Evolutionary conservation across 169 alveolate genomes (phyloP).

Genomic region (Babesia ovis): DNA sequence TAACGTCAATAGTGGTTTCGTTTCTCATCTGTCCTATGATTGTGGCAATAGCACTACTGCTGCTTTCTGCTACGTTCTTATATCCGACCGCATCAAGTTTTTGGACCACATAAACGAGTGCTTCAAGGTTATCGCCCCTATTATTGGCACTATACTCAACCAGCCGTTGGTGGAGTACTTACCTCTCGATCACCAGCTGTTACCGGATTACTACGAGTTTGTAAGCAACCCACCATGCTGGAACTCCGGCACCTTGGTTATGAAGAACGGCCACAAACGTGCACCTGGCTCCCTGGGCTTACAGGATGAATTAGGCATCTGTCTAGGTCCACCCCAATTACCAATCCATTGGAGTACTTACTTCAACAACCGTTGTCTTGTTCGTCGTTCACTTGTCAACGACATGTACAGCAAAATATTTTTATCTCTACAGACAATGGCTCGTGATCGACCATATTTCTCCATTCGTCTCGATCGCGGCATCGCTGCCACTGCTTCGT

Average conservation of each 20-base stretch:
- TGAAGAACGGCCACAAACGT: background rate
- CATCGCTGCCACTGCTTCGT: slow-evolving; percentile 35
- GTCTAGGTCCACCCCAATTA: slow-evolving; percentile 48
- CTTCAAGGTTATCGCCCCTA: slow-evolving; percentile 47
- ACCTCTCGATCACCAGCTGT: slow-evolving; percentile 31
- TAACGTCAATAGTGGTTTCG: background rate
- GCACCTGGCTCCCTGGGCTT: background rate
- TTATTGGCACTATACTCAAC: slow-evolving; percentile 62
- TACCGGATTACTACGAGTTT: background rate
- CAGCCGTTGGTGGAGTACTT: slow-evolving; percentile 58
- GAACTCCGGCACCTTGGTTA: background rate
- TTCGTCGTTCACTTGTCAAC: slow-evolving; percentile 42
- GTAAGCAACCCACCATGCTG: slow-evolving; percentile 28
- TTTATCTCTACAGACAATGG: slow-evolving; percentile 35
- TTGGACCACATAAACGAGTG: slow-evolving; percentile 33
- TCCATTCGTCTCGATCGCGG: slow-evolving; percentile 67
- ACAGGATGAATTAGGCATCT: slow-evolving; percentile 15
- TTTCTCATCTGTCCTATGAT: background rate
- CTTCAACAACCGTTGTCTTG: slow-evolving; percentile 36
- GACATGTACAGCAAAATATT: slow-evolving; percentile 65
- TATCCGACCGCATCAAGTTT: slow-evolving; percentile 31
- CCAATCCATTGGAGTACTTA: slow-evolving; percentile 61
- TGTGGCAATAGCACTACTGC: background rate
- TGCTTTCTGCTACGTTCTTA: slow-evolving; percentile 44
- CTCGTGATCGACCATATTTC: slow-evolving; percentile 59